Percentiles rank a stretch among this genome's conserved stretches.
Evolutionary conservation across 441 rosid species (phyloP).

Genomic region (Lepidium campestre): DNA sequence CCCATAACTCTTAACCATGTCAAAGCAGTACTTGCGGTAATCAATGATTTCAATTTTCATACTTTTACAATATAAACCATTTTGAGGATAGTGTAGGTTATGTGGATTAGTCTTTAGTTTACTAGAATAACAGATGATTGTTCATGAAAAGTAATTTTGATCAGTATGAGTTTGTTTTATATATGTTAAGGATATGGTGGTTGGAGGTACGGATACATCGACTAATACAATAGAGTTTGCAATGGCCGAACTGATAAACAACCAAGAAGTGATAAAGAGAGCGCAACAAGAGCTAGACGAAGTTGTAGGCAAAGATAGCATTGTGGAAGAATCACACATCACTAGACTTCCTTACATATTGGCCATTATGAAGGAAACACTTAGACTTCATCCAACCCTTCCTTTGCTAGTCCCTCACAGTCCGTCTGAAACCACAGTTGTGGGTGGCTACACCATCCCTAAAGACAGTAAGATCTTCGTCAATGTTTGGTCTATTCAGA

Average conservation of each 20-base stretch:
- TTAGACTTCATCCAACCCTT: constrained; percentile 40
- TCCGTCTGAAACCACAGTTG: constrained; percentile 28
- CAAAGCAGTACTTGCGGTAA: constrained; percentile 43
- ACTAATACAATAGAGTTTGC: constrained; percentile 40
- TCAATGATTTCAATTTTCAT: not conserved
- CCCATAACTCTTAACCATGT: constrained; percentile 35
- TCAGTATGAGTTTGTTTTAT: not conserved
- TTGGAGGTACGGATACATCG: constrained; percentile 43
- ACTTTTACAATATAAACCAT: too few relatives aligned
- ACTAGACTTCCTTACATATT: constrained; percentile 34
- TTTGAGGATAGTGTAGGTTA: too few relatives aligned
- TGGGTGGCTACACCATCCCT: constrained; percentile 37
- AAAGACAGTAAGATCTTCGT: constrained; percentile 36
- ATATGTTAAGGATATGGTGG: constrained; percentile 42
- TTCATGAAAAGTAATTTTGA: not conserved
- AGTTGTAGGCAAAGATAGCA: constrained; percentile 37
- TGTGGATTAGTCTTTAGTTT: too few relatives aligned
- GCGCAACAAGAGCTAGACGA: constrained; percentile 39
- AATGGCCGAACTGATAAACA: constrained; percentile 39
- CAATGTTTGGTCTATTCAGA: constrained; percentile 47
- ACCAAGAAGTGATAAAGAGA: constrained; percentile 25
- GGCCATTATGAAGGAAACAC: constrained; percentile 43
- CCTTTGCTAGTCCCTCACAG: constrained; percentile 48
- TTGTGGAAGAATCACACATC: constrained; percentile 47
- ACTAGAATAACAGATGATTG: too few relatives aligned